phyloP scores from a whole-genome alignment of 495 filamentous ascomycete species.

The Aspergillus affinis region DNA sequence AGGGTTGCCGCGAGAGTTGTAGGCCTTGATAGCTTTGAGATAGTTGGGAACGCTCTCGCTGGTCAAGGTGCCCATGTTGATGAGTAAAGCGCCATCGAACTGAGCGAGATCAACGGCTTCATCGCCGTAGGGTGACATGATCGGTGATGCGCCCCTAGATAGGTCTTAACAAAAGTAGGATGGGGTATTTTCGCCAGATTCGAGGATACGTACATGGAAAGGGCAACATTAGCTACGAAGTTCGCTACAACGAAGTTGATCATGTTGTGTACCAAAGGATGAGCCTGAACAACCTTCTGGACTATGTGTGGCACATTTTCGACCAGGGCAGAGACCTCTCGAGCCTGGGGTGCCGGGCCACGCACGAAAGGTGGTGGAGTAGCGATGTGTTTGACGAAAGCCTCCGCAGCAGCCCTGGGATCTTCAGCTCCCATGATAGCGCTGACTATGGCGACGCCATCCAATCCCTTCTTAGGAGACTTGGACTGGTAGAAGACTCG shows the following conservation, averaged over 20 bases:
- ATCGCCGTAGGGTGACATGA: slow-evolving; percentile 86
- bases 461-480: slow-evolving; percentile 51
- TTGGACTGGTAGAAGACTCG: slow-evolving; percentile 67
- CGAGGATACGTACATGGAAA: slow-evolving; percentile 57
- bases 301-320: slow-evolving; percentile 55
- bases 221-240: slow-evolving; percentile 85
- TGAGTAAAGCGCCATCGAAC: slow-evolving; percentile 67
- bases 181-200: not conserved
- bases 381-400: slow-evolving; percentile 53
- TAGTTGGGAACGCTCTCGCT: slow-evolving; percentile 70
- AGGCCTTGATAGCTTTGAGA: slow-evolving; percentile 64
- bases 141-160: slow-evolving; percentile 74
- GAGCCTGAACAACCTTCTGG: slow-evolving; percentile 53
- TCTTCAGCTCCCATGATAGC: slow-evolving; percentile 76
- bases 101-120: slow-evolving; percentile 77
- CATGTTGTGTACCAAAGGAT: slow-evolving; percentile 92
- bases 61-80: slow-evolving; percentile 93
- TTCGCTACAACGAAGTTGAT: slow-evolving; percentile 94
- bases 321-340: slow-evolving; percentile 41
- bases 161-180: not conserved
- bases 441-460: slow-evolving; percentile 87
- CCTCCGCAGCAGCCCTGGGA: slow-evolving; percentile 57
- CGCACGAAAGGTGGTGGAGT: slow-evolving; percentile 49
- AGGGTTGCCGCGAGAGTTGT: slow-evolving; percentile 72
- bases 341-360: slow-evolving; percentile 18